Conservation (phyloP, 169 alveolate species). For the Plasmodium vivax region DNA sequence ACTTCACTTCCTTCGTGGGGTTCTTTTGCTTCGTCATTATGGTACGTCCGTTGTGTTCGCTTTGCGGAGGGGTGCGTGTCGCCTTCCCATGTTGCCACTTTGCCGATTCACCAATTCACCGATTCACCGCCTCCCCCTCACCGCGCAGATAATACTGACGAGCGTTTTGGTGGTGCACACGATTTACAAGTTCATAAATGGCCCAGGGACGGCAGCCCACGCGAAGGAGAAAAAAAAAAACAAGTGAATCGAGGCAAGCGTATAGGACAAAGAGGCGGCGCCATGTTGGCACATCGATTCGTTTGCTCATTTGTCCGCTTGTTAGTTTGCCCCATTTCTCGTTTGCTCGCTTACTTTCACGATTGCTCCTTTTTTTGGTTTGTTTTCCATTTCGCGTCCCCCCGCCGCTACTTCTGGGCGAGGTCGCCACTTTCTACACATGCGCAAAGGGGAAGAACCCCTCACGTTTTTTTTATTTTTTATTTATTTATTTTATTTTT, state of each 20-base stretch:
- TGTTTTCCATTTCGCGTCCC: neutral
- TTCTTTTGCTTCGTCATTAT: constrained; percentile 34
- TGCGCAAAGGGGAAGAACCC: neutral
- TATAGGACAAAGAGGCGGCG: neutral
- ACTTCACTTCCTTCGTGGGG: constrained; percentile 20
- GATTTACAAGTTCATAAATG: neutral
- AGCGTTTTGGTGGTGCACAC: constrained; percentile 19
- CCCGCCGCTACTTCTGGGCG: neutral
- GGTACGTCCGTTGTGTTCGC: constrained; percentile 2
- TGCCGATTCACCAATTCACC: neutral
- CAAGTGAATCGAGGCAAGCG: neutral
- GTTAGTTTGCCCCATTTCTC: neutral
- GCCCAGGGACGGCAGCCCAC: neutral
- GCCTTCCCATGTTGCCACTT: neutral
- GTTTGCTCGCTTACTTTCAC: neutral
- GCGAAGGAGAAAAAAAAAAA: neutral
- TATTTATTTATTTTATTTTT: neutral
- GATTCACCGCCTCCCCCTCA: neutral
- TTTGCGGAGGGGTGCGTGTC: neutral
- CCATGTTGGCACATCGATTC: neutral
- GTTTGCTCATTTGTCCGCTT: neutral
- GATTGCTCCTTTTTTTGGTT: neutral
- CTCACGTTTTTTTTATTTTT: neutral
- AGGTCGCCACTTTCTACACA: neutral
- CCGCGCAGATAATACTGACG: neutral